A percentile compares a stretch with the other conserved stretches of the same genome.
These are phyloP conservation scores for Fusarium ramigenum DNA, from an alignment of 2,329 filamentous ascomycete species.

Conservation along the genomic window DNA sequence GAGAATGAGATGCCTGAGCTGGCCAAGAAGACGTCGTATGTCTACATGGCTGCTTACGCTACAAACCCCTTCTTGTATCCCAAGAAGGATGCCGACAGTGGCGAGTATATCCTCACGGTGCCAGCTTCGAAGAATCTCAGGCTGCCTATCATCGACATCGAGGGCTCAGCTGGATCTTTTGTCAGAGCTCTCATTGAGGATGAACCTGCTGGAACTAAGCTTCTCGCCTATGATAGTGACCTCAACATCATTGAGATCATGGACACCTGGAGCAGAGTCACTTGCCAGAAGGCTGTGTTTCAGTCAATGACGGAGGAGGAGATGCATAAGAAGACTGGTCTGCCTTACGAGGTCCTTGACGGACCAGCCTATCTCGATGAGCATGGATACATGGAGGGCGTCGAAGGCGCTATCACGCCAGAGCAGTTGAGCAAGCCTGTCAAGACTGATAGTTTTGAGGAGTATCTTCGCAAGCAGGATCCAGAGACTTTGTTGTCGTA, in stretches of 20 bases:
- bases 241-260: slow-evolving; percentile 47
- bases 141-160: slow-evolving; percentile 54
- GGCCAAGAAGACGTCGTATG: slow-evolving; percentile 50
- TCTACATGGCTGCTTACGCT: slow-evolving; percentile 40
- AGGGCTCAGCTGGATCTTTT: slow-evolving; percentile 53
- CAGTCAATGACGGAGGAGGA: slow-evolving; percentile 43
- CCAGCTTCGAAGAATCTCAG: slow-evolving; percentile 37
- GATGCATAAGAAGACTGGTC: slow-evolving; percentile 48
- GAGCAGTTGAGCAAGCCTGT: slow-evolving; percentile 49
- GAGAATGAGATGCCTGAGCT: slow-evolving; percentile 51
- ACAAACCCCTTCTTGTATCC: slow-evolving; percentile 37
- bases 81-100: slow-evolving; percentile 39
- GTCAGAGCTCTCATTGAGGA: slow-evolving; percentile 55
- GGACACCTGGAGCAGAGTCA: slow-evolving; percentile 49
- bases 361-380: slow-evolving; percentile 49
- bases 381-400: slow-evolving; percentile 53
- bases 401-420: slow-evolving; percentile 51
- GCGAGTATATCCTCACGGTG: slow-evolving; percentile 46
- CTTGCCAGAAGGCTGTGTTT: slow-evolving; percentile 49
- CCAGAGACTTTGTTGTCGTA: slow-evolving; percentile 11
- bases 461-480: slow-evolving; percentile 41
- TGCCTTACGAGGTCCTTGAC: slow-evolving; percentile 52
- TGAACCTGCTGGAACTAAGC: slow-evolving; percentile 50
- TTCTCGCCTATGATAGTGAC: slow-evolving; percentile 57
- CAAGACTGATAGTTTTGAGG: slow-evolving; percentile 42